Base-by-base conservation (phyloP, 2,329 filamentous ascomycete genomes). In the Waltergamsia citrina region DNA sequence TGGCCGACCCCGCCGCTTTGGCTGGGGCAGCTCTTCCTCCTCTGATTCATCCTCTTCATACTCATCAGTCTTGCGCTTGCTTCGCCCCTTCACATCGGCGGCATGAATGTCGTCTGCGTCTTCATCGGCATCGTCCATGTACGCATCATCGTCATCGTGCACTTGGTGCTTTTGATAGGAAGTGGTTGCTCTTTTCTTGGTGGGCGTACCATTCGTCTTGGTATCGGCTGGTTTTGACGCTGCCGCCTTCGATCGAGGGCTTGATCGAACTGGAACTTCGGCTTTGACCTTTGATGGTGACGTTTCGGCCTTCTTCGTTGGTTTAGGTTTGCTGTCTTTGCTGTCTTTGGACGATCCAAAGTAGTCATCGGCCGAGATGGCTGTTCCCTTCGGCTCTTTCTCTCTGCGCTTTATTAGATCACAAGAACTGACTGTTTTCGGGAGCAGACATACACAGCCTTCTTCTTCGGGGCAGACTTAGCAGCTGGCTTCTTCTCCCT, bases 91-190 rank as follows among this genome's bases (percentile, higher is more conserved):
- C 22, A 70, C 71, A 42, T 85, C 78, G 4, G 81, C 79, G 11
- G 80, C 82, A 55, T 88, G 88, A 15, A 94, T 87, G 46, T 94
- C 88, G n/a, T 74, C 81, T 4, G 74, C 79, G 29, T 85, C 75
- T 6, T 72, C 68, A 23, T 82, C 78, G 22, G 78, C 79, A 34
- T 84, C 81, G 15, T 85, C 74, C 43, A 81, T 58, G 38, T 71
- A 74, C 5, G 65, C 69, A 46, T 74, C 69, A 7, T 69, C 67
- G 38, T 76, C 70, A 23, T 74, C 67, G 23, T 72, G 55, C 5
- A 49, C 42, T 17, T 52, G 47, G 36, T 60, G 49, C 31, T 66
- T 61, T 33, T 57, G 59, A 35, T 63, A 56, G 2, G 63, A 51
- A 2, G 57, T 54, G 3, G 60, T 52, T 1, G 60, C 29, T 36